Conservation (phyloP, 306 rosid genomes). For the Quercus agrifolia region DNA sequence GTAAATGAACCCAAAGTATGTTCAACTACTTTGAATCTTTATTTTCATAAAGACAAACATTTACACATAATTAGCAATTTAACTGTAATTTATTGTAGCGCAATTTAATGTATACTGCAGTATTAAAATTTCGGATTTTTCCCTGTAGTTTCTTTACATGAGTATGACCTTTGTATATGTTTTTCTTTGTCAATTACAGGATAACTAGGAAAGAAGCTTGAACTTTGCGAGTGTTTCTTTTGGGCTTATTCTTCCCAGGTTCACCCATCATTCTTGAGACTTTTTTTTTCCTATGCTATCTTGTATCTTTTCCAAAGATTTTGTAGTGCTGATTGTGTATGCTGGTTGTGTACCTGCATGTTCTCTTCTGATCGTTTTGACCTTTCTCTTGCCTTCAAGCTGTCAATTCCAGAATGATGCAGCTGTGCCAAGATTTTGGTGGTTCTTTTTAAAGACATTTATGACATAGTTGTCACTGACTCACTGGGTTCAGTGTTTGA, state of each 20-base stretch:
- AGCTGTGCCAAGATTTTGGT: conserved; percentile 15
- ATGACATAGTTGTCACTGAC: not conserved
- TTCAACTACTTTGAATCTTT: not conserved
- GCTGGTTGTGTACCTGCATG: not conserved
- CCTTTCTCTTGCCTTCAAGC: conserved; percentile 21
- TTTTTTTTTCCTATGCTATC: not conserved
- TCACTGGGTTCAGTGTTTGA: not conserved
- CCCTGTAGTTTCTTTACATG: not conserved
- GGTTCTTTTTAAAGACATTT: conserved; percentile 19
- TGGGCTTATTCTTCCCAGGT: conserved; percentile 31
- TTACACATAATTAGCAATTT: not conserved
- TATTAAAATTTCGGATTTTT: not conserved
- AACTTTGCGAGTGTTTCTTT: conserved; percentile 25
- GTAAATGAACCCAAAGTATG: not conserved
- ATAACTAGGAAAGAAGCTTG: conserved; percentile 88
- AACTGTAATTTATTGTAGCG: not conserved
- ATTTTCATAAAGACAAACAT: not conserved
- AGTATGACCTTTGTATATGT: conserved; percentile 8
- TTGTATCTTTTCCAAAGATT: not conserved
- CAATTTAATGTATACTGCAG: not conserved
- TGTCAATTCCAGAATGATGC: conserved; percentile 25
- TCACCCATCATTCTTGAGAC: conserved; percentile 2
- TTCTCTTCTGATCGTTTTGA: not conserved
- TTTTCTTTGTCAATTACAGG: conserved; percentile 43
- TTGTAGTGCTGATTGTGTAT: not conserved